Base-by-base conservation (phyloP, 768 basidiomycete genomes). In the Nevesoporus exiguus region DNA sequence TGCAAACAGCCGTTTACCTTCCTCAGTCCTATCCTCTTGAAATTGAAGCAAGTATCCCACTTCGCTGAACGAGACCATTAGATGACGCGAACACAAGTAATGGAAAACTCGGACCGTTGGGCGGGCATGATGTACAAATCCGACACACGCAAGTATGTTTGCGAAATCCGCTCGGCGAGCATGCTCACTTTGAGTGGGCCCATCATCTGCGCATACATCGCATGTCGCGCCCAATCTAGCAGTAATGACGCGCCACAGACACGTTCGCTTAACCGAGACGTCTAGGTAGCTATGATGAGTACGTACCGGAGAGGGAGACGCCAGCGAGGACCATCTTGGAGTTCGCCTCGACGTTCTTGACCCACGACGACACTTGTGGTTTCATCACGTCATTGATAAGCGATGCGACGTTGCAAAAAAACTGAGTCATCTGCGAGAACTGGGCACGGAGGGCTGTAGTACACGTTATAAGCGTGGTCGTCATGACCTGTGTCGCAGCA, bases 131-230 rank as follows among this genome's bases (percentile, higher is more conserved):
- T 62, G 27, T 56, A 62, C 36, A 54, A 17, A 43, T 62, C 46
- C n/a, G 61, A 62, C 36, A 62, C 61, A 5, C 47, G 61, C 36
- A 62, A 3, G 33, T 59, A 62, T 8, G 61, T 62, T 14, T 15
- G 24, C 15, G 61, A 59, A 27, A 62, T 62, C 5, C 61, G 61
- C 24, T 62, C 54, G 0, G 57, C 52, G 7, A 62, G 61, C 61
- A 62, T 62, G 49, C 61, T 62, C 53, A 62, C 61, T 54, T 62
- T 62, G 33, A 62, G 61, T 17, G 61, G 61, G 17, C 54, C 52
- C 57, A 62, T 62, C 61, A 62, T 62, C 40, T 62, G 61, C 11
- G 57, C 43, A 9, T 62, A 62, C 61, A 62, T 62, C 8, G 57
- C 57, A 42, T 59, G 61, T 2, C 46, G 57, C 0, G 61, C 5